Evolutionary conservation across 306 rosid genomes (phyloP).

Genomic region (Quercus dentata): DNA sequence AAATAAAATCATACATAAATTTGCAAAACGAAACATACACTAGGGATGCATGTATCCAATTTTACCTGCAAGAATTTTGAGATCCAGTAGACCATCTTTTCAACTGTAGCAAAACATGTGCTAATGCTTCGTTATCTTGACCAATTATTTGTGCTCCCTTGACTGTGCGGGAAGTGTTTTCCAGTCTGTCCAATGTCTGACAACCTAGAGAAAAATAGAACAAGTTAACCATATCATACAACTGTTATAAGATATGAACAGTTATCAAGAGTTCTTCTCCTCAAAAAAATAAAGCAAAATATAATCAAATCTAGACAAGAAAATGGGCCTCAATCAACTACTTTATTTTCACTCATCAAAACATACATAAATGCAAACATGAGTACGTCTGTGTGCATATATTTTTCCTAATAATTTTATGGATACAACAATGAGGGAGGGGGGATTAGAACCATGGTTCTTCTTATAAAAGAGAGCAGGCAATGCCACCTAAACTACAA

Average conservation of each 20-base stretch:
- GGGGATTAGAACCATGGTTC: too few species aligned
- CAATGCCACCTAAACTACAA: too few species aligned
- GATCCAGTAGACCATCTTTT: conserved; percentile 71
- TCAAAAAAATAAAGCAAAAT: not conserved
- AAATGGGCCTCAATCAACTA: not conserved
- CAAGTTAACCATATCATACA: not conserved
- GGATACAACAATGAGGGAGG: too few species aligned
- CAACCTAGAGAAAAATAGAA: conserved; percentile 41
- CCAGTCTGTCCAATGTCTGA: conserved; percentile 64
- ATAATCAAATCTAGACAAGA: not conserved
- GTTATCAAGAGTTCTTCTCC: not conserved
- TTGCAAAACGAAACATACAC: not conserved
- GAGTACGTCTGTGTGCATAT: not conserved
- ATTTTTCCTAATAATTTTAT: too few species aligned
- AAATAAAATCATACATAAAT: not conserved
- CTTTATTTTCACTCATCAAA: not conserved
- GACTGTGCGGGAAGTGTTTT: conserved; percentile 76
- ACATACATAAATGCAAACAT: not conserved
- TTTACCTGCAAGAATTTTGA: conserved; percentile 54
- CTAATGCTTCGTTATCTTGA: conserved; percentile 75
- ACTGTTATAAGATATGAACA: not conserved
- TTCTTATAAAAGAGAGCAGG: too few species aligned
- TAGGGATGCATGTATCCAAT: conserved; percentile 2
- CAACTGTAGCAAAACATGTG: conserved; percentile 61
- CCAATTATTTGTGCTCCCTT: conserved; percentile 77